These are phyloP conservation scores for Gryganskiella cystojenkinii DNA, from an alignment of 192 early-diverging fungal genomes.

Conservation along the genomic window DNA sequence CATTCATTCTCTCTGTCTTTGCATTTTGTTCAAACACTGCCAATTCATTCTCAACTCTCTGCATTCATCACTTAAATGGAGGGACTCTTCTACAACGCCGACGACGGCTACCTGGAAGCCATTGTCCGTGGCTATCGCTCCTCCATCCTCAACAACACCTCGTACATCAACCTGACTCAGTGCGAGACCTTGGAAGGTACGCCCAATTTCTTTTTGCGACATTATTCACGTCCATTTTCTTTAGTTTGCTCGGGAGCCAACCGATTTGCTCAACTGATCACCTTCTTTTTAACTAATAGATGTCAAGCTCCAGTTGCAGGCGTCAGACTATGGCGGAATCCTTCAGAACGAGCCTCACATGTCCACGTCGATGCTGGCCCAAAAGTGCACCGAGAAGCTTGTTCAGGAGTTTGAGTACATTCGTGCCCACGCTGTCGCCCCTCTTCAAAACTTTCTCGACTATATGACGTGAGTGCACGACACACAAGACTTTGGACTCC, in stretches of 20 bases:
- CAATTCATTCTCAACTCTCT: no score
- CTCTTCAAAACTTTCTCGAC: conserved; percentile 92
- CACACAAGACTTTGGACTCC: no score
- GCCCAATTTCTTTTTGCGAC: neutral
- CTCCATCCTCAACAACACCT: conserved; percentile 80
- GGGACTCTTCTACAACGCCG: conserved; percentile 81
- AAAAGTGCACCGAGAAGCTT: conserved; percentile 88
- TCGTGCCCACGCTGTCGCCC: conserved; percentile 82
- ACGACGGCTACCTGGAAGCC: conserved; percentile 93
- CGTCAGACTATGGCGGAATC: conserved; percentile 96
- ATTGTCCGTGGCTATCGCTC: conserved; percentile 94
- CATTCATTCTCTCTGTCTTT: no score
- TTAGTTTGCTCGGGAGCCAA: neutral
- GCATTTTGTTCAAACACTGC: no score
- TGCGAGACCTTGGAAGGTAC: conserved; percentile 97
- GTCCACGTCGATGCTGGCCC: conserved; percentile 91
- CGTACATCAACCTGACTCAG: conserved; percentile 96
- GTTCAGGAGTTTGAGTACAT: conserved; percentile 96
- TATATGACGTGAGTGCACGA: conserved; percentile 85
- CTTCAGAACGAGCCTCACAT: conserved; percentile 97
- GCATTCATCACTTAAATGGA: no score
- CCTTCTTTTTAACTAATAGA: conserved; percentile 61
- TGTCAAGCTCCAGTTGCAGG: conserved; percentile 91
- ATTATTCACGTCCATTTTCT: neutral
- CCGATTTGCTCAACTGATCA: neutral